A percentile compares a stretch with the other conserved stretches of the same genome.
Evolutionary conservation across 2,329 filamentous ascomycete genomes (phyloP).

Genomic region (Tolypocladium guangdongense): DNA sequence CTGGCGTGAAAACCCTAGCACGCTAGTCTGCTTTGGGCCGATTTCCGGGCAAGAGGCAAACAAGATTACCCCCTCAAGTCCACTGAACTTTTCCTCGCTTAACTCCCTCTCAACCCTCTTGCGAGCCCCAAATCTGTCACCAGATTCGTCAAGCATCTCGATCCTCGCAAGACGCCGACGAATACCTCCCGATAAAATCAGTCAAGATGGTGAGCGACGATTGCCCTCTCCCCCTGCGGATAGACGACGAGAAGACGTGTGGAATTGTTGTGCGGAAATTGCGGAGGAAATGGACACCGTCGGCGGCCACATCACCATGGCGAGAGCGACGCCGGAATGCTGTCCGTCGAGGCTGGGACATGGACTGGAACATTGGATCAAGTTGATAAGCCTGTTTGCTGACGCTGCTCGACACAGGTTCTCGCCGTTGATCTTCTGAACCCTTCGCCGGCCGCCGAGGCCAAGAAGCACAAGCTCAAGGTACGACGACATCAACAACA

Average conservation of each 20-base stretch:
- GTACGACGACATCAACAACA: slow-evolving; percentile 38
- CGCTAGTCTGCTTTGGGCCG: slow-evolving; percentile 24
- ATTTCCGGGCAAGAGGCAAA: slow-evolving; percentile 27
- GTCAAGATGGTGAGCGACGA: slow-evolving; percentile 58
- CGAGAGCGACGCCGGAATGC: slow-evolving; percentile 6
- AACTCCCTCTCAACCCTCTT: slow-evolving; percentile 34
- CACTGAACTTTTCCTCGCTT: slow-evolving; percentile 39
- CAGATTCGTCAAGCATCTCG: slow-evolving; percentile 41
- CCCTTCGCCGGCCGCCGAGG: slow-evolving; percentile 94
- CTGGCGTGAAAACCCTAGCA: slow-evolving; percentile 25
- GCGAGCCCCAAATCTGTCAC: slow-evolving; percentile 43
- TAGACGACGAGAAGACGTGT: slow-evolving; percentile 8
- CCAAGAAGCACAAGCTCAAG: slow-evolving; percentile 99
- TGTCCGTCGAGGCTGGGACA: slow-evolving; percentile 6
- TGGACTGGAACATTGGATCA: not conserved
- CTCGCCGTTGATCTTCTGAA: slow-evolving; percentile 99
- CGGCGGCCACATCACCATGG: slow-evolving; percentile 9
- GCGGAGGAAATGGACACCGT: not conserved
- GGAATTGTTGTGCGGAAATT: slow-evolving; percentile 4
- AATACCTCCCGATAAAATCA: slow-evolving; percentile 36
- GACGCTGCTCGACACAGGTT: slow-evolving; percentile 57
- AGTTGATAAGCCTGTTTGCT: slow-evolving; percentile 25
- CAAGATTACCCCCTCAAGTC: slow-evolving; percentile 19
- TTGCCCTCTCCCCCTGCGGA: slow-evolving; percentile 7
- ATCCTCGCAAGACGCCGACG: slow-evolving; percentile 35